These are phyloP conservation scores for Penicillium vulpinum DNA, from an alignment of 2,329 filamentous ascomycete species.

Conservation along the genomic window DNA sequence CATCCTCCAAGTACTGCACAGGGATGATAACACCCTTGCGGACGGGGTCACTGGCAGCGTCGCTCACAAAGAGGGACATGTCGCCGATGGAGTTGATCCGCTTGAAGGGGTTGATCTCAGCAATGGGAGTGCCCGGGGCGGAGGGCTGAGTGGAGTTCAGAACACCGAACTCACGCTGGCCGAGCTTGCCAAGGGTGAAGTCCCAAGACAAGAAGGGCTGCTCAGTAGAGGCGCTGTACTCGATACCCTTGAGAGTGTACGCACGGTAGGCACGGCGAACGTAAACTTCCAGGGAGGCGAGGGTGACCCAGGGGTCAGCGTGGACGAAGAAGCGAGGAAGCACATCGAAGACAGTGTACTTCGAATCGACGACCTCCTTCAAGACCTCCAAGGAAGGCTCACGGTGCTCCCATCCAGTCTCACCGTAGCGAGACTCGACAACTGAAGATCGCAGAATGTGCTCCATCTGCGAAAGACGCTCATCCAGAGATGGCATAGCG, in stretches of 20 bases:
- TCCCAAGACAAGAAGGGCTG: slow-evolving; percentile 89
- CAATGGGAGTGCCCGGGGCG: slow-evolving; percentile 72
- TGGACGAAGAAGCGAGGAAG: slow-evolving; percentile 93
- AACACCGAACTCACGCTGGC: slow-evolving; percentile 84
- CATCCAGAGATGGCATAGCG: slow-evolving; percentile 91
- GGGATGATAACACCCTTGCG: slow-evolving; percentile 94
- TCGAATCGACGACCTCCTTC: slow-evolving; percentile 97
- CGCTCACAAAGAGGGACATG: slow-evolving; percentile 81
- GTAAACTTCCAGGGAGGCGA: slow-evolving; percentile 94
- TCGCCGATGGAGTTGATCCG: slow-evolving; percentile 94
- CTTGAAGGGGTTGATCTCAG: slow-evolving; percentile 66
- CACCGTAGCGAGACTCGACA: slow-evolving; percentile 93
- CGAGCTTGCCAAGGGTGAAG: slow-evolving; percentile 90
- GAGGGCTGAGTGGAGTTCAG: slow-evolving; percentile 75
- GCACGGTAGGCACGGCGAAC: slow-evolving; percentile 95
- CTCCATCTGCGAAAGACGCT: slow-evolving; percentile 95
- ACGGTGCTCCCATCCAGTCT: slow-evolving; percentile 94
- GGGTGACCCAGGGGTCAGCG: slow-evolving; percentile 87
- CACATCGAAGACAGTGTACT: slow-evolving; percentile 97
- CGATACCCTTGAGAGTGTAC: slow-evolving; percentile 83
- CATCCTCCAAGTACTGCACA: slow-evolving; percentile 90
- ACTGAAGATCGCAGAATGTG: slow-evolving; percentile 96
- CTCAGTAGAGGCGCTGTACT: slow-evolving; percentile 72
- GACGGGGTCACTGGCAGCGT: slow-evolving; percentile 68
- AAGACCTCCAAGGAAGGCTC: slow-evolving; percentile 87